These are phyloP conservation scores for Nemania diffusa DNA, from an alignment of 2,329 filamentous ascomycete species.

Conservation along the genomic window DNA sequence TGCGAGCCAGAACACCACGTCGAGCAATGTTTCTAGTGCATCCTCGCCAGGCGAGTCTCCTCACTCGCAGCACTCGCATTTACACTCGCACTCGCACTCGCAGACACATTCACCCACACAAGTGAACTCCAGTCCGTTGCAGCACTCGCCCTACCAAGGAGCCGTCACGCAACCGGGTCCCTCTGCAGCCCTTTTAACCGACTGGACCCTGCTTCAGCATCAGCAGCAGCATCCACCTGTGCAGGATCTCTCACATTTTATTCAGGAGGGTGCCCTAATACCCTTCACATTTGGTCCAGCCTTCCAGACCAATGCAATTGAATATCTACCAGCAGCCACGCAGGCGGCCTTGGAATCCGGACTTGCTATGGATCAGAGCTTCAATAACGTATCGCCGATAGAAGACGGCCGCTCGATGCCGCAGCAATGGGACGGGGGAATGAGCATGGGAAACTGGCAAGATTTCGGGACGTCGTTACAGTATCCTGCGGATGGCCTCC, in stretches of 20 bases:
- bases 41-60: slow-evolving; percentile 64
- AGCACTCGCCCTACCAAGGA: slow-evolving; percentile 65
- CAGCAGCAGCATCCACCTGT: slow-evolving; percentile 58
- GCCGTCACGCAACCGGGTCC: slow-evolving; percentile 59
- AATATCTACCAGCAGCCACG: slow-evolving; percentile 70
- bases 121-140: slow-evolving; percentile 62
- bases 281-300: slow-evolving; percentile 62
- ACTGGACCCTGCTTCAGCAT: slow-evolving; percentile 70
- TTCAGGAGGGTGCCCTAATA: slow-evolving; percentile 66
- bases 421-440: slow-evolving; percentile 61
- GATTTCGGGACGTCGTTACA: slow-evolving; percentile 77
- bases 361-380: slow-evolving; percentile 70
- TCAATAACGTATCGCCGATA: slow-evolving; percentile 66
- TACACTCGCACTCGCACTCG: slow-evolving; percentile 54
- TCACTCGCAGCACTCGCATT: slow-evolving; percentile 54
- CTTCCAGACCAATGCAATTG: slow-evolving; percentile 67
- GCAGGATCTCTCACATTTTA: slow-evolving; percentile 63
- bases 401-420: slow-evolving; percentile 68
- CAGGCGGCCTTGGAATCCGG: slow-evolving; percentile 72
- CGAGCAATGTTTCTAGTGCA: slow-evolving; percentile 52
- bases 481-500: slow-evolving; percentile 55
- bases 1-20: slow-evolving; percentile 52
- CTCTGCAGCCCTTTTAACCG: slow-evolving; percentile 61
- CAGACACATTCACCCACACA: slow-evolving; percentile 60
- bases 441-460: slow-evolving; percentile 78